Conservation (phyloP, 139 green algal genomes). For the Choricystis sp. region DNA sequence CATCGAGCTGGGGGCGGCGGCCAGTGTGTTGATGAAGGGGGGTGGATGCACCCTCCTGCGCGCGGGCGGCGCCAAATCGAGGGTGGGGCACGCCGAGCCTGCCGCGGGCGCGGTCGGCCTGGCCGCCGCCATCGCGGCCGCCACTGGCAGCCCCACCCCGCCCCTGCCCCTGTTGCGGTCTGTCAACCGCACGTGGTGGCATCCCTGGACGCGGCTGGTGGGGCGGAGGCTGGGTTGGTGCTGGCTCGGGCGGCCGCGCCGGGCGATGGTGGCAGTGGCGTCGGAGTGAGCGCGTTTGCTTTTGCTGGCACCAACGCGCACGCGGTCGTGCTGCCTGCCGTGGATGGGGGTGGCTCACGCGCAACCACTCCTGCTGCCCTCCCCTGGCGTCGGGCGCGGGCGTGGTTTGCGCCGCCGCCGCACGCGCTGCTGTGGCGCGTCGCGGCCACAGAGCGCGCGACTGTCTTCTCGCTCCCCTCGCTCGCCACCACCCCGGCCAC, state of each 20-base stretch:
- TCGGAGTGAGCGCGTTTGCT: slow-evolving; percentile 19
- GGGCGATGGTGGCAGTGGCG: background rate
- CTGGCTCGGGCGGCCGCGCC: no score
- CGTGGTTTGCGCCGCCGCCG: background rate
- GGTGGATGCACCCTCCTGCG: slow-evolving; percentile 11
- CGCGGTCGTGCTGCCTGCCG: slow-evolving; percentile 9
- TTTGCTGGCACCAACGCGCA: slow-evolving; percentile 29
- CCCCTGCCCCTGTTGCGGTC: slow-evolving; percentile 12
- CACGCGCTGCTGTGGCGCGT: background rate
- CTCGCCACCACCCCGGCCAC: background rate
- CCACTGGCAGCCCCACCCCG: no score
- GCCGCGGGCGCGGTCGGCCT: slow-evolving; percentile 44
- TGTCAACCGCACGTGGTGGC: slow-evolving; percentile 43
- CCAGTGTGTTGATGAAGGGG: slow-evolving; percentile 9
- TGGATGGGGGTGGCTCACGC: background rate
- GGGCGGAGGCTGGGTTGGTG: background rate
- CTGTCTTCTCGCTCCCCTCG: background rate
- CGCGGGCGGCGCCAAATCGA: slow-evolving; percentile 42
- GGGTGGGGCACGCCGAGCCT: slow-evolving; percentile 56
- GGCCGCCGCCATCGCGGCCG: background rate
- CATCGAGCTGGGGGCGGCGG: slow-evolving; percentile 61
- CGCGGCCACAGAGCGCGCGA: background rate
- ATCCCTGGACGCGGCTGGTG: slow-evolving; percentile 8
- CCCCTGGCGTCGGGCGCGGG: background rate
- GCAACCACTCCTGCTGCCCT: background rate